A percentile compares a stretch with the other conserved stretches of the same genome.
These are phyloP conservation scores for Globisporangium yorkense DNA, from an alignment of 352 stramenopile genomes.

Conservation along the genomic window DNA sequence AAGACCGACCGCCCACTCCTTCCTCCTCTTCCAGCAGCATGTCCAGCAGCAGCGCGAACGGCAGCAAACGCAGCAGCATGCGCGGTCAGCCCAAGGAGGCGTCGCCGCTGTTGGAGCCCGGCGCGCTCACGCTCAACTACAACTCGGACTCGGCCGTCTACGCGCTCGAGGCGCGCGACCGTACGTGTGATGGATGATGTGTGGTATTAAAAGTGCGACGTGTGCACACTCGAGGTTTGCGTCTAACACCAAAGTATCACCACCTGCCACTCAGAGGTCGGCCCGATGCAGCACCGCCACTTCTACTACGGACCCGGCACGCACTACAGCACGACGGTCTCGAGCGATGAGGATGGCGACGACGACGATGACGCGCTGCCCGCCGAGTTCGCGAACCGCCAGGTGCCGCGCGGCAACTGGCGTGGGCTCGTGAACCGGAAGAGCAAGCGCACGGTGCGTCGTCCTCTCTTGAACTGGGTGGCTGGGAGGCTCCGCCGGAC, in stretches of 20 bases:
- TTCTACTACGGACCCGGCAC: constrained; percentile 49
- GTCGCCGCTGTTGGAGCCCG: constrained; percentile 45
- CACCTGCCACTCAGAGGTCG: constrained; percentile 4
- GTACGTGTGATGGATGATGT: constrained; percentile 4
- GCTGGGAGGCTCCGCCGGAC: not conserved
- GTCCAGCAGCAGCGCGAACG: constrained; percentile 6
- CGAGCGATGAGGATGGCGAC: constrained; percentile 35
- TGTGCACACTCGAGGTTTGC: not conserved
- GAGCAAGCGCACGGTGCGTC: constrained; percentile 35
- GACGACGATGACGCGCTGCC: constrained; percentile 17
- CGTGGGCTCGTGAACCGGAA: constrained; percentile 36
- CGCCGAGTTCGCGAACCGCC: constrained; percentile 12
- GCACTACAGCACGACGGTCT: constrained; percentile 41
- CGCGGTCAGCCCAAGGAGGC: constrained; percentile 18
- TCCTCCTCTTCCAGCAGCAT: not conserved
- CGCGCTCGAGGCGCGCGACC: constrained; percentile 30
- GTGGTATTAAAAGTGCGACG: constrained; percentile 1
- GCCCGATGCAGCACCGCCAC: constrained; percentile 33
- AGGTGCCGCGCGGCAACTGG: constrained; percentile 58
- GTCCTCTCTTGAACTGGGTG: not conserved
- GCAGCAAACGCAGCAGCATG: constrained; percentile 13
- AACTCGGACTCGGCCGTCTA: constrained; percentile 85
- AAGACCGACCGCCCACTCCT: not conserved
- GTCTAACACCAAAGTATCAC: too few species aligned
- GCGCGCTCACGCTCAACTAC: constrained; percentile 65